Evolutionary conservation across 345 rosid species (phyloP).

Genomic region (Orychophragmus violaceus): DNA sequence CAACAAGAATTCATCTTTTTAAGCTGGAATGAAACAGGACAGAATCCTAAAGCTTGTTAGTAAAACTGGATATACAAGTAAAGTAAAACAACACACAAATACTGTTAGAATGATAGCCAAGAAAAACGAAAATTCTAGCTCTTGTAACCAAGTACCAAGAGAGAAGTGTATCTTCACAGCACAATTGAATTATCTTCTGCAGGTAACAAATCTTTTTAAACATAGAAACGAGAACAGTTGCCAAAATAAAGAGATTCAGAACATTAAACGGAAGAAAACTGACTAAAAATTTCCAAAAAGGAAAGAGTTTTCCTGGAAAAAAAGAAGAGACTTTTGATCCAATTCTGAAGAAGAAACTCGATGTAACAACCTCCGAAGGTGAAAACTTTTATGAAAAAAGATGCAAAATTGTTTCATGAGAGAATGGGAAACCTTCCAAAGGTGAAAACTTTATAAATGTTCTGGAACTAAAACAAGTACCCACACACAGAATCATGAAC

Average conservation of each 20-base stretch:
- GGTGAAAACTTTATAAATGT: background rate
- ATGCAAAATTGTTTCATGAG: background rate
- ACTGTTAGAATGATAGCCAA: background rate
- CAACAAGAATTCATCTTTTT: constrained; percentile 58
- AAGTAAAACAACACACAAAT: constrained; percentile 34
- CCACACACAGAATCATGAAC: background rate
- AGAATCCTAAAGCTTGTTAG: constrained; percentile 7
- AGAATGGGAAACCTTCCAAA: background rate
- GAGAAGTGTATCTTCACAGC: constrained; percentile 1
- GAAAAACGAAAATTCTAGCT: too few species aligned
- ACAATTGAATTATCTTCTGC: background rate
- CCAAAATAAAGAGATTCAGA: background rate
- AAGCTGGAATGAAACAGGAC: constrained; percentile 12
- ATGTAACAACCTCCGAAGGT: too few species aligned
- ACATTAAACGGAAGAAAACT: background rate
- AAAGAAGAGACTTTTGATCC: background rate
- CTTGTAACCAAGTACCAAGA: background rate
- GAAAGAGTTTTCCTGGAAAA: background rate
- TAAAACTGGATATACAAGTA: constrained; percentile 34
- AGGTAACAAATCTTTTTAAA: constrained; percentile 5
- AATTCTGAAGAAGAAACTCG: background rate
- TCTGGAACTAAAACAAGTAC: background rate
- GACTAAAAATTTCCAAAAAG: background rate
- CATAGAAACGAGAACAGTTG: background rate
- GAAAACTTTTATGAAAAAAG: background rate